Evolutionary conservation across 2,329 filamentous ascomycete genomes (phyloP).

Genomic region (Gremmenia infestans): DNA sequence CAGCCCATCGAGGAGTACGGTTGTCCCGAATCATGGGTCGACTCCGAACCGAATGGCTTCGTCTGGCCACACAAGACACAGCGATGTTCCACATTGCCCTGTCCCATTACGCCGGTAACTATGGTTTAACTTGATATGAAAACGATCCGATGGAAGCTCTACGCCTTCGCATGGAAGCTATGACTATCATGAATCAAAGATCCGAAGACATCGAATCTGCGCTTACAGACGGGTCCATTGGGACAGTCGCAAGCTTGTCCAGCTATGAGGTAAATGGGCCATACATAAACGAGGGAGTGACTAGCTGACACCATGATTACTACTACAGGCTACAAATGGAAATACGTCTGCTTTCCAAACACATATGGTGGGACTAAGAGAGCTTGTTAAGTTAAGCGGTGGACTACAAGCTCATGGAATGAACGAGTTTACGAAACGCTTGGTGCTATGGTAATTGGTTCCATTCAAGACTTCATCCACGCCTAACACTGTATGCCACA

Average conservation of each 20-base stretch:
- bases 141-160: conserved; percentile 14
- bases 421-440: conserved; percentile 3
- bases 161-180: conserved; percentile 13
- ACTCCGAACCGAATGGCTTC: conserved; percentile 13
- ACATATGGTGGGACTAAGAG: conserved; percentile 12
- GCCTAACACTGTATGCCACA: not conserved
- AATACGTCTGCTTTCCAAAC: conserved; percentile 1
- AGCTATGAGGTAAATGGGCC: conserved; percentile 14
- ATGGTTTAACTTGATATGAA: conserved; percentile 6
- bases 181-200: conserved; percentile 15
- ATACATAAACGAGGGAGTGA: not conserved
- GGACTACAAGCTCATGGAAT: conserved; percentile 5
- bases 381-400: conserved; percentile 8
- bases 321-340: conserved; percentile 12
- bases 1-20: not conserved
- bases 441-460: conserved; percentile 10
- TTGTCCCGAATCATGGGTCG: conserved; percentile 13
- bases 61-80: conserved; percentile 9
- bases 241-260: conserved; percentile 13
- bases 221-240: conserved; percentile 10
- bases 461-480: not conserved
- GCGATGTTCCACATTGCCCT: conserved; percentile 15
- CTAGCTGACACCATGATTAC: not conserved
- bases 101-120: conserved; percentile 16
- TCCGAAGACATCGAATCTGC: conserved; percentile 1